phyloP scores from a whole-genome alignment of 768 basidiomycete genomes.

The Termitomyces sp. region DNA sequence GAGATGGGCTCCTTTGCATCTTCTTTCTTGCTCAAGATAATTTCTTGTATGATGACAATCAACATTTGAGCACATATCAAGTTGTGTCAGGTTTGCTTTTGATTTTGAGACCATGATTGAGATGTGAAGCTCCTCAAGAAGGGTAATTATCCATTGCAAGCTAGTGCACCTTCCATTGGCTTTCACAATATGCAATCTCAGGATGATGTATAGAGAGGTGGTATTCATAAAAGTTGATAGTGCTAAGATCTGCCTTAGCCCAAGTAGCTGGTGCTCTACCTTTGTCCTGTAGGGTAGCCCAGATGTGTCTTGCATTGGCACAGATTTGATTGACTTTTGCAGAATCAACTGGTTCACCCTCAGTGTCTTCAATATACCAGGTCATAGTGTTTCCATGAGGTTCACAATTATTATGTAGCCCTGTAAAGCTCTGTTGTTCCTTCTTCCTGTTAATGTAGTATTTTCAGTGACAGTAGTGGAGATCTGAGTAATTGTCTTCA shows the following conservation, averaged over 20 bases:
- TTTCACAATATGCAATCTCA: too few relatives aligned
- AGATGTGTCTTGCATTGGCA: background rate
- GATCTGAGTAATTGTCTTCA: background rate
- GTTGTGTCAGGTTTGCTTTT: background rate
- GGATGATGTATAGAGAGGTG: too few relatives aligned
- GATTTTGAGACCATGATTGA: too few relatives aligned
- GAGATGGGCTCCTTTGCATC: too few relatives aligned
- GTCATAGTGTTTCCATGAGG: background rate
- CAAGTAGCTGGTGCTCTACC: too few relatives aligned
- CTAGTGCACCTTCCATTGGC: background rate
- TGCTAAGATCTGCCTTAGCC: too few relatives aligned
- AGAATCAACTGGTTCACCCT: background rate
- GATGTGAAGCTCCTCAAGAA: background rate
- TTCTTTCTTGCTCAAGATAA: too few relatives aligned
- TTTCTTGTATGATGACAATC: too few relatives aligned
- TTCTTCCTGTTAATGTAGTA: background rate
- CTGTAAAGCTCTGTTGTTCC: background rate
- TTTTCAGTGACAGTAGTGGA: background rate
- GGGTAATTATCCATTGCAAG: background rate
- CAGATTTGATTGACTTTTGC: background rate
- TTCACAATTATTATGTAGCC: background rate
- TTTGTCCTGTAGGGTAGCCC: background rate
- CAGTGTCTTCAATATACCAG: background rate
- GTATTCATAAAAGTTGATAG: too few relatives aligned
- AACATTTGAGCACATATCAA: too few relatives aligned